Base-by-base conservation (phyloP, 106 monocot species). In the Gastrodia elata region DNA sequence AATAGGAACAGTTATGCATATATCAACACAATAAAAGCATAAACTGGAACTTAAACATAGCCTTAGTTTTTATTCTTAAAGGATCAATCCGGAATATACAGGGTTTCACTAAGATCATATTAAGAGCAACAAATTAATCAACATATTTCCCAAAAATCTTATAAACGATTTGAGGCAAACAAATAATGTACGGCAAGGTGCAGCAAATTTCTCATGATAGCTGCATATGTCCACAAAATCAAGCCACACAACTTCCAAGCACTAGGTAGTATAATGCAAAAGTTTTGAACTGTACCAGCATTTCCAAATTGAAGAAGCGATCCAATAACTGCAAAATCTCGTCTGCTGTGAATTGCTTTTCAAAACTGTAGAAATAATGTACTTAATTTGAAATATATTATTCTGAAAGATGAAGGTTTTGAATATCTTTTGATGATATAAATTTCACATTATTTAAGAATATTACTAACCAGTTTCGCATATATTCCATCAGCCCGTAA, bases 271-370 rank as follows among this genome's bases (percentile, higher is more conserved):
- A 69, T 40, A 69, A 2, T 69, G 8, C 24, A 24, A 40, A 40
- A n/a, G 38, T 20, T 67, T 69, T 24, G 16, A 69, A 38, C 28
- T 38, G 75, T 83, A 94, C 94, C 91, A 96, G 85, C 92, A 96
- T 87, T 75, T 96, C 92, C 75, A 96, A 76, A 82, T 96, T 96
- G 77, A 89, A 96, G 92, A 96, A 96, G 27, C 87, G 83, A 77
- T 90, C 92, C 39, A 96, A 38, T 44, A 96, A 73, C 82, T 89
- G 95, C 59, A 96, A 81, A 39, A 96, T 82, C 82, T 96, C 95
- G 71, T 92, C 95, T 55, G 92, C 79, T 70, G 95, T 77, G 65
- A 96, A 96, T 26, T 84, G 78, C 64, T 82, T 87, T 40, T 82
- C 85, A 77, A 92, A 88, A 40, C 95, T 95, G 87, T 68, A 81